Percentiles rank a stretch among this genome's conserved stretches.
phyloP scores from a whole-genome alignment of 202 grass and related monocot species.

The Zizania palustris region DNA sequence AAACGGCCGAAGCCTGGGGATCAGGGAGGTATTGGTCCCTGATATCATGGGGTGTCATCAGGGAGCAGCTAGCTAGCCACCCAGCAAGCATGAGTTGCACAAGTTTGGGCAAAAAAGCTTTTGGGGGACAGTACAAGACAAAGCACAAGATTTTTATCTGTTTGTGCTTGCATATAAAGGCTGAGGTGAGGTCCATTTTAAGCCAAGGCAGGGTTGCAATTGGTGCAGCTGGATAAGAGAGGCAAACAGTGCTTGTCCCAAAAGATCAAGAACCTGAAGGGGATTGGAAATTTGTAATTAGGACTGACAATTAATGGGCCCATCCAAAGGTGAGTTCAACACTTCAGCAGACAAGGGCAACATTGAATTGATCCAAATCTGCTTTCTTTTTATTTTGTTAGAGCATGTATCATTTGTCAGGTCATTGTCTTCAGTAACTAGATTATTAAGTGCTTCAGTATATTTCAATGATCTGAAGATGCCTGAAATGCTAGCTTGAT shows the following conservation, averaged over 20 bases:
- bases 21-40: constrained; percentile 34
- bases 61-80: not conserved
- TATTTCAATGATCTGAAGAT: not conserved
- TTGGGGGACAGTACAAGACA: not conserved
- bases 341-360: not conserved
- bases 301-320: constrained; percentile 20
- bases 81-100: constrained; percentile 1
- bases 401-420: not conserved
- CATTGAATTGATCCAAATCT: not conserved
- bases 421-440: not conserved
- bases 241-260: not conserved
- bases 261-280: not conserved
- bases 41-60: constrained; percentile 25
- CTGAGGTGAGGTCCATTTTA: constrained; percentile 30
- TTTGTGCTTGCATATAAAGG: constrained; percentile 39
- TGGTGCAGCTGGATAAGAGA: constrained; percentile 21
- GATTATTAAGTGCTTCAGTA: no score
- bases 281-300: not conserved
- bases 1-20: constrained; percentile 27
- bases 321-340: constrained; percentile 31
- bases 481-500: not conserved
- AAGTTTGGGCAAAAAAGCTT: constrained; percentile 12
- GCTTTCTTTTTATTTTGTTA: not conserved
- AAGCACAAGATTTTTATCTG: constrained; percentile 7
- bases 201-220: constrained; percentile 33